phyloP scores from a whole-genome alignment of 148 eudicot species.

The Amaranthus cruentus region DNA sequence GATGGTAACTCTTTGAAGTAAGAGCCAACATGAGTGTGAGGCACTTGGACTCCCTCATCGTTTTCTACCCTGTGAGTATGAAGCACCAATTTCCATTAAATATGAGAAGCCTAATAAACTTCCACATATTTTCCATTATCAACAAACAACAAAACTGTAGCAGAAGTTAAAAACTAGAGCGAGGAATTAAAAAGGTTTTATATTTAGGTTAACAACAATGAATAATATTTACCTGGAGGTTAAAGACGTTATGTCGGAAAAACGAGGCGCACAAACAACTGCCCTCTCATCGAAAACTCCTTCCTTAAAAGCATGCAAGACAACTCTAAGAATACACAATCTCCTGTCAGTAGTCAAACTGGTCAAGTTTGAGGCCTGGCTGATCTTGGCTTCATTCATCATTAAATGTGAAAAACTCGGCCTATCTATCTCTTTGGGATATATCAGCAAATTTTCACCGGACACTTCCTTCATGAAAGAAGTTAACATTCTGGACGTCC shows the following conservation, averaged over 20 bases:
- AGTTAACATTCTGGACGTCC: constrained; percentile 49
- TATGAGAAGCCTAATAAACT: neutral
- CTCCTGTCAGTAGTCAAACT: constrained; percentile 21
- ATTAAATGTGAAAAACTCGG: constrained; percentile 36
- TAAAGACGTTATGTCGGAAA: constrained; percentile 45
- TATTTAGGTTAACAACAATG: neutral
- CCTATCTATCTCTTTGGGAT: constrained; percentile 31
- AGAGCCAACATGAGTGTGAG: constrained; percentile 46
- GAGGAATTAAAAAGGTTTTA: neutral
- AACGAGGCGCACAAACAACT: constrained; percentile 69
- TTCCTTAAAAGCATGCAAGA: constrained; percentile 58
- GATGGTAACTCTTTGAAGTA: constrained; percentile 48
- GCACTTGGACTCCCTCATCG: constrained; percentile 52
- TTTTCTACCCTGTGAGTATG: constrained; percentile 31
- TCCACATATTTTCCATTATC: neutral
- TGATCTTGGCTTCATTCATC: constrained; percentile 44
- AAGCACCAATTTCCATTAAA: neutral
- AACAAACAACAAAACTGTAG: neutral
- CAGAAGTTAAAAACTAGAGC: neutral
- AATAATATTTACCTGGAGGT: constrained; percentile 45
- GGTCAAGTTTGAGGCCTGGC: constrained; percentile 25
- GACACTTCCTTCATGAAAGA: constrained; percentile 34
- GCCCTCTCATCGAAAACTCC: constrained; percentile 90
- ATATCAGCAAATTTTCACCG: constrained; percentile 40
- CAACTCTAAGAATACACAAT: constrained; percentile 62